Evolutionary conservation across 768 basidiomycete genomes (phyloP).

Genomic region (Russula earlei): DNA sequence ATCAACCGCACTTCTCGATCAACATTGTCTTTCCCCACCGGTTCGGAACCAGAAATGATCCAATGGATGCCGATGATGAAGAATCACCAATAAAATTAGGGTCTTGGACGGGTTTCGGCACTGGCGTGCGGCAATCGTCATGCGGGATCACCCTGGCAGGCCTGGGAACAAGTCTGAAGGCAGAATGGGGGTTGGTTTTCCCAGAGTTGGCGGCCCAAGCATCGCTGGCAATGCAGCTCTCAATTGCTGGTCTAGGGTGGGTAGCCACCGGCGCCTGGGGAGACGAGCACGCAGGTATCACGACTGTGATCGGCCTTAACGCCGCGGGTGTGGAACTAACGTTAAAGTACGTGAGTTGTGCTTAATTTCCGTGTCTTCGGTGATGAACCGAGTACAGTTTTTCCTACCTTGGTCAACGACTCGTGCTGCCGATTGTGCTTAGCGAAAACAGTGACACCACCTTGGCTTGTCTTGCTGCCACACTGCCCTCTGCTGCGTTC

Average conservation of each 20-base stretch:
- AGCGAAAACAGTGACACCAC: slow-evolving; percentile 39
- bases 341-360: slow-evolving; percentile 41
- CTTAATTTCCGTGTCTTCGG: slow-evolving; percentile 13
- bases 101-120: slow-evolving; percentile 43
- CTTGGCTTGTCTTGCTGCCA: slow-evolving; percentile 40
- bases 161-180: slow-evolving; percentile 38
- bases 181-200: slow-evolving; percentile 43
- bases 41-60: slow-evolving; percentile 7
- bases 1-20: slow-evolving; percentile 12
- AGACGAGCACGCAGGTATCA: slow-evolving; percentile 34
- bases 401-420: slow-evolving; percentile 46
- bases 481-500: slow-evolving; percentile 47
- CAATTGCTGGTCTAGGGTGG: slow-evolving; percentile 37
- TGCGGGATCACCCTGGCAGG: slow-evolving; percentile 41
- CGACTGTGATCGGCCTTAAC: slow-evolving; percentile 36
- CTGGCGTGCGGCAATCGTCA: slow-evolving; percentile 38
- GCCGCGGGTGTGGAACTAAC: slow-evolving; percentile 41
- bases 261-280: slow-evolving; percentile 42
- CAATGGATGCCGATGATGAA: slow-evolving; percentile 6
- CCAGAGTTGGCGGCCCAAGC: slow-evolving; percentile 46
- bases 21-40: slow-evolving; percentile 9
- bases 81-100: slow-evolving; percentile 27
- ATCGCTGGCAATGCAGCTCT: slow-evolving; percentile 40
- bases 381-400: slow-evolving; percentile 31
- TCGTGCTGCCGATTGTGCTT: slow-evolving; percentile 49